A percentile compares a stretch with the other conserved stretches of the same genome.
Evolutionary conservation across 768 basidiomycete species (phyloP).

Genomic region (Tremella mesenterica): DNA sequence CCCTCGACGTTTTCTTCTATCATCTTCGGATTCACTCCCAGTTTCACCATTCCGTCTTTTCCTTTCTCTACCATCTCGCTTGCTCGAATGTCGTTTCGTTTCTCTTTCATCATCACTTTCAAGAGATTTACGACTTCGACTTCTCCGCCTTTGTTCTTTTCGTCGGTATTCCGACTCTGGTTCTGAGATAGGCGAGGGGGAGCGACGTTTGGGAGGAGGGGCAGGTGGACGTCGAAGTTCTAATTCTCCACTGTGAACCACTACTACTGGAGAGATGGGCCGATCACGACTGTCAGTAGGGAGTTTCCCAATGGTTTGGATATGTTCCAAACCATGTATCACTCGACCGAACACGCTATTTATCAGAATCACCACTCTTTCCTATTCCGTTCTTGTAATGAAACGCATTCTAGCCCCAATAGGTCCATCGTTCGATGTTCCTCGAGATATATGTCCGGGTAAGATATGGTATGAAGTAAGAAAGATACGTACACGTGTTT

Average conservation of each 20-base stretch:
- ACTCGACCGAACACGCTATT: constrained; percentile 42
- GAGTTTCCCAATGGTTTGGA: constrained; percentile 57
- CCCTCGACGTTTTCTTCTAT: constrained; percentile 6
- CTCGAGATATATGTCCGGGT: neutral
- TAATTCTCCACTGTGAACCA: constrained; percentile 75
- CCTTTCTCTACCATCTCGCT: no score
- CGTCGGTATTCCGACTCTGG: neutral
- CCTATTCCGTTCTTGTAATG: no score
- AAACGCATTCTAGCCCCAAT: no score
- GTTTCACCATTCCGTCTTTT: constrained; percentile 1
- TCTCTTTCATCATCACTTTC: no score
- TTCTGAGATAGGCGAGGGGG: constrained; percentile 2
- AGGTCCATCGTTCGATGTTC: no score
- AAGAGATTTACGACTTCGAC: constrained; percentile 2
- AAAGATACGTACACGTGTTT: constrained; percentile 38
- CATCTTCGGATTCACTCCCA: constrained; percentile 8
- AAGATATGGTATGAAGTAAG: neutral
- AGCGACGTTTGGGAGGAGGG: constrained; percentile 7
- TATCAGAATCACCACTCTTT: neutral
- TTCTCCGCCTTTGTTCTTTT: neutral
- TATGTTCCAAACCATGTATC: constrained; percentile 46
- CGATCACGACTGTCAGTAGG: constrained; percentile 67
- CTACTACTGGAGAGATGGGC: constrained; percentile 58
- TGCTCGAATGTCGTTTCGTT: no score
- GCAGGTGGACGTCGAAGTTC: constrained; percentile 53